These are phyloP conservation scores for Kuraishia floccosa DNA, from an alignment of 805 yeast species.

Conservation along the genomic window DNA sequence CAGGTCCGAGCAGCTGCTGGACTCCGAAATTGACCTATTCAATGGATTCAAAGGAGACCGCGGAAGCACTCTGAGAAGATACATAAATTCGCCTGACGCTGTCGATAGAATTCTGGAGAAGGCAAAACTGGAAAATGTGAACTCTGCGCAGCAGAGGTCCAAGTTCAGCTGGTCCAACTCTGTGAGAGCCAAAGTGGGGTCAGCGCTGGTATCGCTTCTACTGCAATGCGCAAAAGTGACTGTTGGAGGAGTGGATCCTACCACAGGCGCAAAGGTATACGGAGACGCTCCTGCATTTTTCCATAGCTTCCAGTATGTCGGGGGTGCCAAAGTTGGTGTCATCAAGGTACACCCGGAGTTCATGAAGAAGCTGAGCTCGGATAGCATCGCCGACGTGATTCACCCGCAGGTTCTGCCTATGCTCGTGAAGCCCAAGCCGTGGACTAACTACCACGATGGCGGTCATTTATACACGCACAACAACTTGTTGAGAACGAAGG, in stretches of 20 bases:
- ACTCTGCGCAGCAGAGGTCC: too few relatives aligned
- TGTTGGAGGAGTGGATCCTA: conserved; percentile 75
- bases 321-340: conserved; percentile 75
- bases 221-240: conserved; percentile 75
- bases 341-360: conserved; percentile 64
- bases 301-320: conserved; percentile 74
- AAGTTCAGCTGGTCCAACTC: conserved; percentile 60
- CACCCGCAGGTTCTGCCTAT: conserved; percentile 88
- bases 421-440: conserved; percentile 83
- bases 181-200: conserved; percentile 65
- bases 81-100: conserved; percentile 8
- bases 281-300: conserved; percentile 85
- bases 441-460: conserved; percentile 77
- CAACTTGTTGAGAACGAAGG: conserved; percentile 63
- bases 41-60: conserved; percentile 28
- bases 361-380: conserved; percentile 55
- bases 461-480: conserved; percentile 66
- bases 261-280: conserved; percentile 50
- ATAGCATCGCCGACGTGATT: conserved; percentile 48
- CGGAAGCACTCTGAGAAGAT: conserved; percentile 8
- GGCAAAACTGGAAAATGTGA: conserved; percentile 9
- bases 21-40: conserved; percentile 42
- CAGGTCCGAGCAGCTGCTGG: conserved; percentile 53
- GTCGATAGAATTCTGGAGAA: conserved; percentile 5
- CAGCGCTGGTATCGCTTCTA: conserved; percentile 61